Evolutionary conservation across 345 rosid species (phyloP), one percentile per base, ranked within the genome.

Genomic region (Eucalyptus sp.): DNA sequence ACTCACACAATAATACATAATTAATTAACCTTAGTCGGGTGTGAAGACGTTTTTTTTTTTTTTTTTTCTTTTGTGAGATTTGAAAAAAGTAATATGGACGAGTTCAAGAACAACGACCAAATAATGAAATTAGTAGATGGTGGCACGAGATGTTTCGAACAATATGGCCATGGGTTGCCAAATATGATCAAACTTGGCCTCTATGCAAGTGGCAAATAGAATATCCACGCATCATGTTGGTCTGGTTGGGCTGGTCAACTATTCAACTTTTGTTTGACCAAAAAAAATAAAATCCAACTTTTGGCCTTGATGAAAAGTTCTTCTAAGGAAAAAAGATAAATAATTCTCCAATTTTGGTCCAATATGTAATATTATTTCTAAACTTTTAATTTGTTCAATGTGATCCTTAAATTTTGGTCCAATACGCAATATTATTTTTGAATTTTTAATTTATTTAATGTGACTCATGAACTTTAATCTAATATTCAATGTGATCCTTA

Each of bases 341-440:
- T 64, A 15, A 12, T 64, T 7, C 5, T n/a, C 10, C 4, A 64
- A 64, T 3, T 62, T 62, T 13, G 18, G 5, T 64, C 16, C 4
- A n/a, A 13, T 3, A 31, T 13, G 5, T 24, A 56, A 24, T 8
- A 5, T 56, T 1, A 2, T 56, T 5, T 10, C 1, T 24, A 12
- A 9, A 56, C 7, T 10, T 56, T 54, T 20, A 7, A 54, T 54
- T 54, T 54, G 22, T 54, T 54, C 1, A 18, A 20, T 54, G 22
- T 54, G 5, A 5, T 52, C 22, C 3, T 46, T 46, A 10, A 46
- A 46, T 46, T 46, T 52, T 16, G 9, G 10, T 18, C 51, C 5
- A 13, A 50, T 50, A 5, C 7, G 68, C 7, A 60, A 7, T 25
- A 6, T 60, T 0, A 27, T 60, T 27, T 13, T 27, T 27, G 4